Conservation (phyloP, 2,329 filamentous ascomycete genomes). For the Oidium heveae region DNA sequence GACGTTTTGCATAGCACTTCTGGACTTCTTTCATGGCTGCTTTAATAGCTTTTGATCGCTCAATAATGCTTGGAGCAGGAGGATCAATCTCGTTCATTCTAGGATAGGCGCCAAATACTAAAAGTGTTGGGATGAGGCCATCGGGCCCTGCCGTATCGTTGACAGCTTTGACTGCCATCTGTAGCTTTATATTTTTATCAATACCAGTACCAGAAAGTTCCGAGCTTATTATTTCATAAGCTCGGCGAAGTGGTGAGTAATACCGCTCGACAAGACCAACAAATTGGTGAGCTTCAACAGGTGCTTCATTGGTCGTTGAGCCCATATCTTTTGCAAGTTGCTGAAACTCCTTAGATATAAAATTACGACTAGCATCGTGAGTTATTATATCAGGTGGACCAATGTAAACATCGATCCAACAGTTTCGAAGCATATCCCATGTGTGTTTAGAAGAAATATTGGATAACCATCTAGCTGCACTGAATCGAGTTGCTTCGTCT, state of each 20-base stretch:
- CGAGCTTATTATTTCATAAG: not conserved
- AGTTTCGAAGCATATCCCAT: not conserved
- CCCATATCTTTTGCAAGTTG: not conserved
- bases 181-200: not conserved
- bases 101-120: not conserved
- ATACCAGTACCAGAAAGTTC: not conserved
- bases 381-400: not conserved
- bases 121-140: not conserved
- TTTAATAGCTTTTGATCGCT: not conserved
- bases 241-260: not conserved
- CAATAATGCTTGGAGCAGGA: not conserved
- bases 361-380: not conserved
- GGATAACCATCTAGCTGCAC: slow-evolving; percentile 1
- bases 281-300: not conserved
- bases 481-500: slow-evolving; percentile 1
- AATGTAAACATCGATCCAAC: not conserved
- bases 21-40: slow-evolving; percentile 2
- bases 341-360: not conserved
- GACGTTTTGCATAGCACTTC: not conserved
- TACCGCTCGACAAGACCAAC: not conserved
- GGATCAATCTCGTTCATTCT: not conserved
- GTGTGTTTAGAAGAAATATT: not conserved
- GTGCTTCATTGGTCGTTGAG: not conserved
- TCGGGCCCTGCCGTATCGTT: not conserved
- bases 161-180: not conserved